These are phyloP conservation scores for Parietichytrium sp. DNA, from an alignment of 108 stramenopile species.

Conservation along the genomic window DNA sequence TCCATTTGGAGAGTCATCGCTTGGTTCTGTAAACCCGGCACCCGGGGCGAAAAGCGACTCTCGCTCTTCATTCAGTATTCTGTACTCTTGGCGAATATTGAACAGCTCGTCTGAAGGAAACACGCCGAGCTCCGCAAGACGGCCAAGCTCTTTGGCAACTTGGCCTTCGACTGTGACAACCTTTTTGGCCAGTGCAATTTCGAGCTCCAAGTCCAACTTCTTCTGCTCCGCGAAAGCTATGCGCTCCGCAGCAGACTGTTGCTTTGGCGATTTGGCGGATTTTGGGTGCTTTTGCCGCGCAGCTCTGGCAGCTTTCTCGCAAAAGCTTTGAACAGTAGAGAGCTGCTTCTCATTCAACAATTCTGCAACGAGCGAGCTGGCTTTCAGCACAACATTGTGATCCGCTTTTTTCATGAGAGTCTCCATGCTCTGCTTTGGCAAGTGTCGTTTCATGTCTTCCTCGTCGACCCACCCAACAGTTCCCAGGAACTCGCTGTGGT, in stretches of 20 bases:
- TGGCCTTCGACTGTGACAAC: background rate
- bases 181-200: conserved; percentile 11
- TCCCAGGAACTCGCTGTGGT: background rate
- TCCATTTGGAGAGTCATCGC: too few relatives aligned
- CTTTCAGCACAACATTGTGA: background rate
- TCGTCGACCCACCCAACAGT: background rate
- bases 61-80: conserved; percentile 2
- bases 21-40: too few relatives aligned
- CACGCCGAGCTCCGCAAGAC: background rate
- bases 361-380: conserved; percentile 26
- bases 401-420: background rate
- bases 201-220: background rate
- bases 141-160: background rate
- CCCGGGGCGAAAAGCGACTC: background rate
- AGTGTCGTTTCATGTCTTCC: conserved; percentile 6
- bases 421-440: background rate
- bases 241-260: background rate
- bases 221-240: background rate
- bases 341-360: background rate
- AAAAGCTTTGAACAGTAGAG: background rate
- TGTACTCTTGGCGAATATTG: conserved; percentile 21
- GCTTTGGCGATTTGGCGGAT: background rate
- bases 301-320: conserved; percentile 29
- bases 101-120: background rate
- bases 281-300: background rate